These are phyloP conservation scores for Triticum dicoccoides DNA, from an alignment of 176 grass and related monocot genomes.

Conservation along the genomic window DNA sequence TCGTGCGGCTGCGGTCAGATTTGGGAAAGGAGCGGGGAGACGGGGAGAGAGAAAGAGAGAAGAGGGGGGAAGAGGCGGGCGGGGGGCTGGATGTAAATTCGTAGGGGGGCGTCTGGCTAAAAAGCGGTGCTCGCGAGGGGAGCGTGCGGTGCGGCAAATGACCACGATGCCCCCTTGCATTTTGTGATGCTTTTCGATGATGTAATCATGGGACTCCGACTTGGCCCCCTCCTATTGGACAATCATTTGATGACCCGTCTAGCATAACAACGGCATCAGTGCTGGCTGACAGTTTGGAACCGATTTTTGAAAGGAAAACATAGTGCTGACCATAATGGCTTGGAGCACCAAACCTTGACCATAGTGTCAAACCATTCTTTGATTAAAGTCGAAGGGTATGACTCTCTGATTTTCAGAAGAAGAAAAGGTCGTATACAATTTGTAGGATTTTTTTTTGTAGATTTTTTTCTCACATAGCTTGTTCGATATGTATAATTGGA, in stretches of 20 bases:
- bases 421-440: not conserved
- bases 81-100: constrained; percentile 35
- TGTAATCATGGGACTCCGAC: constrained; percentile 27
- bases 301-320: too few relatives aligned
- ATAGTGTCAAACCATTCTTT: not conserved
- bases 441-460: not conserved
- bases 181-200: constrained; percentile 19
- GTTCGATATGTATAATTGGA: not conserved
- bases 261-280: not conserved
- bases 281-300: not conserved
- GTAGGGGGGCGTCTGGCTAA: not conserved
- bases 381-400: not conserved
- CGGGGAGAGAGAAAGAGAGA: not conserved
- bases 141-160: constrained; percentile 35
- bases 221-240: not conserved
- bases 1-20: constrained; percentile 50
- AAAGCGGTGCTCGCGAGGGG: constrained; percentile 37
- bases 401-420: not conserved
- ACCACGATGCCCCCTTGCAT: constrained; percentile 12
- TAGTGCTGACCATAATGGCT: not conserved
- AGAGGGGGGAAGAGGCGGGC: not conserved
- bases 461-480: not conserved
- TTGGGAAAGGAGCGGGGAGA: constrained; percentile 32
- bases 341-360: not conserved
- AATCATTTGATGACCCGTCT: not conserved